phyloP scores from a whole-genome alignment of 2,329 filamentous ascomycete species.

The Stromatinia cepivora region DNA sequence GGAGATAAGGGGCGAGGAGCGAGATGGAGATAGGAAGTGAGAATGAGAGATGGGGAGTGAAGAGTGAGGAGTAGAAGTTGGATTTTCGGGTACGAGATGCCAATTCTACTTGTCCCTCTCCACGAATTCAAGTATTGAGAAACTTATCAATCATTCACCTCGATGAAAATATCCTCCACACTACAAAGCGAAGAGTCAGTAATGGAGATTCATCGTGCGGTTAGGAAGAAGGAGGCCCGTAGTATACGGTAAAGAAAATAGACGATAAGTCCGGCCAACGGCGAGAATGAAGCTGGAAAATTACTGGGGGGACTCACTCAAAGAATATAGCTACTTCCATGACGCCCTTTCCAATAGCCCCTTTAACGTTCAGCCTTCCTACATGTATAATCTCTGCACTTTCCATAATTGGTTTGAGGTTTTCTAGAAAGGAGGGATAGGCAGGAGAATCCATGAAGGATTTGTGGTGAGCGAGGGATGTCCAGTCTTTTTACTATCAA shows the following conservation, averaged over 20 bases:
- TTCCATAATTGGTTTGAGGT: conserved; percentile 23
- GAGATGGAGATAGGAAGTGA: neutral
- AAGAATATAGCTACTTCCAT: conserved; percentile 33
- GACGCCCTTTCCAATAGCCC: neutral
- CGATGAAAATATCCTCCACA: conserved; percentile 9
- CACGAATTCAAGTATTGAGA: neutral
- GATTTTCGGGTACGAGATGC: too few species aligned
- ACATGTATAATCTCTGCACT: conserved; percentile 30
- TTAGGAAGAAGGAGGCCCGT: too few species aligned
- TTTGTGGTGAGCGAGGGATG: conserved; percentile 43
- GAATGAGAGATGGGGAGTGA: neutral
- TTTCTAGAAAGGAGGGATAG: conserved; percentile 44
- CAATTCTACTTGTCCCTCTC: neutral
- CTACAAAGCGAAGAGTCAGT: too few species aligned
- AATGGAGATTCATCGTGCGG: too few species aligned
- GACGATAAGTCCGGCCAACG: too few species aligned
- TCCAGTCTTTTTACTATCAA: conserved; percentile 41
- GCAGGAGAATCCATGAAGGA: conserved; percentile 43
- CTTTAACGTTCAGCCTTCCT: neutral
- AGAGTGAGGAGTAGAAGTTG: neutral
- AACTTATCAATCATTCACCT: neutral
- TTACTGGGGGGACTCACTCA: neutral
- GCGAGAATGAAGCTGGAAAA: too few species aligned
- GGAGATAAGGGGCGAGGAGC: too few species aligned
- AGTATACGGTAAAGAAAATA: too few species aligned